These are phyloP conservation scores for Butyriboletus loyo DNA, from an alignment of 768 basidiomycete species.

Conservation along the genomic window DNA sequence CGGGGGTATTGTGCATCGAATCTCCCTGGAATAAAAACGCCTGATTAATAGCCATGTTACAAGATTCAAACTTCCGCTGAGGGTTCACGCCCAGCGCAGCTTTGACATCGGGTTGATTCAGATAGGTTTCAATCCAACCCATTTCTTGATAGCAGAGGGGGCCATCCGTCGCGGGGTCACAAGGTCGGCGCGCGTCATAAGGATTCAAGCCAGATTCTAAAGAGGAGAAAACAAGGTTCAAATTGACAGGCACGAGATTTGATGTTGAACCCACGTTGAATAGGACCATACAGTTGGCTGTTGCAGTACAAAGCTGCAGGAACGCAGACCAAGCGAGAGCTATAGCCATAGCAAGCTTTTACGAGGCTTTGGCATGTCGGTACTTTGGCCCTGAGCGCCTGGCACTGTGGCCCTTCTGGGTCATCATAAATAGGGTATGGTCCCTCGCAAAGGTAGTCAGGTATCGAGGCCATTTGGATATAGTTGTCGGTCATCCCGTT, in stretches of 20 bases:
- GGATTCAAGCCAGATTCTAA: conserved; percentile 76
- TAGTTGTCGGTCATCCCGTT: conserved; percentile 86
- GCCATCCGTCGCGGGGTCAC: conserved; percentile 70
- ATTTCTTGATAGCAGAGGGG: conserved; percentile 77
- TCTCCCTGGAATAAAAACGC: conserved; percentile 83
- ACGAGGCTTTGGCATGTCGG: conserved; percentile 74
- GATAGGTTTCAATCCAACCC: conserved; percentile 83
- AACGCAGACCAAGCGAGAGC: conserved; percentile 62
- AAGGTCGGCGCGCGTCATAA: conserved; percentile 80
- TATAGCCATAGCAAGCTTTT: conserved; percentile 63
- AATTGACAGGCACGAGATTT: not conserved
- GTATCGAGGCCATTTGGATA: conserved; percentile 74
- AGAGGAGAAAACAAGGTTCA: not conserved
- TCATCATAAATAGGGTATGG: conserved; percentile 80
- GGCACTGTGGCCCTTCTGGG: conserved; percentile 63
- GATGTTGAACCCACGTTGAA: conserved; percentile 53
- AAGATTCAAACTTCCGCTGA: conserved; percentile 57
- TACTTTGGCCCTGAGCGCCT: conserved; percentile 57
- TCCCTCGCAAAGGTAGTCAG: conserved; percentile 81
- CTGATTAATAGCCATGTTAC: conserved; percentile 78
- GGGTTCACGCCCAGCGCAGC: conserved; percentile 72
- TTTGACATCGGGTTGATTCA: conserved; percentile 79
- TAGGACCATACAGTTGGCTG: conserved; percentile 63
- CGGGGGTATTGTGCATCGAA: conserved; percentile 77
- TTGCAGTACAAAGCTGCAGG: conserved; percentile 81